Conservation (phyloP, 495 filamentous ascomycete genomes). For the Aspergillus cavernicola region DNA sequence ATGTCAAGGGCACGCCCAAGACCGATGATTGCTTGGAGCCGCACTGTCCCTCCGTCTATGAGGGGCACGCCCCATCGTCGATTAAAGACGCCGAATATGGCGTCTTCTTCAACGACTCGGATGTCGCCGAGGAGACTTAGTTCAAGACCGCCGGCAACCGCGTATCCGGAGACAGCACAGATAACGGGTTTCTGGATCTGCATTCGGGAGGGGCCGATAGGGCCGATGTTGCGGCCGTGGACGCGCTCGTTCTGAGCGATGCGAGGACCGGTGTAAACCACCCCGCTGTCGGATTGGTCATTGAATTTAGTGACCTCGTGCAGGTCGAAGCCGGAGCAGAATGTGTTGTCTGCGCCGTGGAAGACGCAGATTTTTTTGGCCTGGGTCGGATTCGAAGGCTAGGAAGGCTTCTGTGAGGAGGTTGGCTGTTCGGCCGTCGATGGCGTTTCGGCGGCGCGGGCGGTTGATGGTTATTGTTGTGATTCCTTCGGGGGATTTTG, state of each 20-base stretch:
- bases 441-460: constrained; percentile 34
- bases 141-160: constrained; percentile 47
- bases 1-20: constrained; percentile 48
- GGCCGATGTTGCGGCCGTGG: constrained; percentile 28
- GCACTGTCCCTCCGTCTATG: constrained; percentile 48
- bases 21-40: constrained; percentile 45
- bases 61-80: constrained; percentile 47
- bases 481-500: constrained; percentile 38
- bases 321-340: constrained; percentile 47
- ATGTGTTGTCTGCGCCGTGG: constrained; percentile 31
- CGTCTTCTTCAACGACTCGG: constrained; percentile 44
- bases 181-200: constrained; percentile 40
- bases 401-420: constrained; percentile 38
- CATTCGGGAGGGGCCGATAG: constrained; percentile 45
- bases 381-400: constrained; percentile 38
- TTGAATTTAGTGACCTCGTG: constrained; percentile 28
- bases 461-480: constrained; percentile 44
- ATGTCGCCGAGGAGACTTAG: constrained; percentile 45
- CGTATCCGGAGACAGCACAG: constrained; percentile 42
- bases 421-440: constrained; percentile 35
- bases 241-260: constrained; percentile 15
- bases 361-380: constrained; percentile 47
- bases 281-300: background rate
- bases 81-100: constrained; percentile 48
- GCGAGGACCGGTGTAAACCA: background rate